These are phyloP conservation scores for Leccinum griseonigrum DNA, from an alignment of 1,284 basidiomycete genomes.

Conservation along the genomic window DNA sequence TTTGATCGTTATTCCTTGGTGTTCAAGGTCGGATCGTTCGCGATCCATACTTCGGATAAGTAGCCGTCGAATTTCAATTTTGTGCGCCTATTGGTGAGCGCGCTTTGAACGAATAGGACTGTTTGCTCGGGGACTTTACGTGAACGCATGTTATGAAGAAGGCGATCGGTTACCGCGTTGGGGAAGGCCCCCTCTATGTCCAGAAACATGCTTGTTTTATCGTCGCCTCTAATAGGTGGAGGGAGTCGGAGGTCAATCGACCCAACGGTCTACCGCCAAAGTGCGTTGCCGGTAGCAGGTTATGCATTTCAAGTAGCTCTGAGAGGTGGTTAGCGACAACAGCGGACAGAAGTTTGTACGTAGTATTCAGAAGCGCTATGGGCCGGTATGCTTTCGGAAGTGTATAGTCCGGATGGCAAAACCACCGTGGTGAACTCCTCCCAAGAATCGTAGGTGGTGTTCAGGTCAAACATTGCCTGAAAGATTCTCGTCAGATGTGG, in stretches of 20 bases:
- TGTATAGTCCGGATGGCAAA: background rate
- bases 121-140: background rate
- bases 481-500: background rate
- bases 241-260: background rate
- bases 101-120: background rate
- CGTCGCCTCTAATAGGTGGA: constrained; percentile 5
- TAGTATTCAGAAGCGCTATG: background rate
- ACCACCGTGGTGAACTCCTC: background rate
- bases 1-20: too few species aligned
- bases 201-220: background rate
- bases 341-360: background rate
- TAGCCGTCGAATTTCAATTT: constrained; percentile 17
- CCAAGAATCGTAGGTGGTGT: background rate
- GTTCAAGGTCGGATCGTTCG: background rate
- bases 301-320: background rate
- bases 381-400: background rate
- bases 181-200: too few species aligned
- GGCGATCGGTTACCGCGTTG: too few species aligned
- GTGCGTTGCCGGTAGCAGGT: background rate
- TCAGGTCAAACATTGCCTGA: background rate
- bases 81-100: background rate
- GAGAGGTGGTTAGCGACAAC: background rate
- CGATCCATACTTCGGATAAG: constrained; percentile 8
- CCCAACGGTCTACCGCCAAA: background rate
- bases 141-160: background rate